Evolutionary conservation across 2,329 filamentous ascomycete species (phyloP).

Genomic region (Aspergillus piperis): DNA sequence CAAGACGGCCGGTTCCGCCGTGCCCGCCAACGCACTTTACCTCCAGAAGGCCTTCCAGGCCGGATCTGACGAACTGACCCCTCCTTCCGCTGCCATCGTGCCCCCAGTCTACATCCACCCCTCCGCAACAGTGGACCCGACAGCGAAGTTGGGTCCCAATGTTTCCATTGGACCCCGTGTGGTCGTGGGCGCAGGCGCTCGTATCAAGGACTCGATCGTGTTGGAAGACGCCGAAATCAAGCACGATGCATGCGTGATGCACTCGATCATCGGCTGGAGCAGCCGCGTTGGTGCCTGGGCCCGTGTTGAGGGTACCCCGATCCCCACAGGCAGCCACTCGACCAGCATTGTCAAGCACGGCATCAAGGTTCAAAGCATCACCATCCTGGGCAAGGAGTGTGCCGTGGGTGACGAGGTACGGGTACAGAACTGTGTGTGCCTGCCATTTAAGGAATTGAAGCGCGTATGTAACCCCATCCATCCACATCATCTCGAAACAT

Average conservation of each 20-base stretch:
- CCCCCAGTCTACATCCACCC: slow-evolving; percentile 95
- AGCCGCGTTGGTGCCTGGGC: slow-evolving; percentile 97
- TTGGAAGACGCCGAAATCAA: slow-evolving; percentile 94
- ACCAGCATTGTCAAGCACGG: slow-evolving; percentile 97
- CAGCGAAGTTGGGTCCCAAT: slow-evolving; percentile 94
- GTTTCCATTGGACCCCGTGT: slow-evolving; percentile 93
- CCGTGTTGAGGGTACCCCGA: slow-evolving; percentile 92
- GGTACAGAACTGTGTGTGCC: slow-evolving; percentile 95
- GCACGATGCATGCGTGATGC: slow-evolving; percentile 92
- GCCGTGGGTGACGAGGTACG: slow-evolving; percentile 89
- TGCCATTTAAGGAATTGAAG: slow-evolving; percentile 98
- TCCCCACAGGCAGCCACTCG: slow-evolving; percentile 80
- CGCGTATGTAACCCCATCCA: slow-evolving; percentile 61
- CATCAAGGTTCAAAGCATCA: slow-evolving; percentile 97
- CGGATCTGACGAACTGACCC: slow-evolving; percentile 76
- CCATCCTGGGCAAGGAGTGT: slow-evolving; percentile 95
- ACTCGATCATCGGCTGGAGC: slow-evolving; percentile 96
- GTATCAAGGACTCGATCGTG: slow-evolving; percentile 94
- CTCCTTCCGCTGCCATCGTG: slow-evolving; percentile 82
- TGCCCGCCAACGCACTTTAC: slow-evolving; percentile 95
- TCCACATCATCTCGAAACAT: background rate
- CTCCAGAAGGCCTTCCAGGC: slow-evolving; percentile 89
- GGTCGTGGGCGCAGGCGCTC: slow-evolving; percentile 78
- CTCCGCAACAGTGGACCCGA: slow-evolving; percentile 84
- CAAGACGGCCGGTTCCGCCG: slow-evolving; percentile 96